Evolutionary conservation across 108 stramenopile species (phyloP), one percentile per base, ranked within the genome.

Genomic region (Stephanodiscus triporus): DNA sequence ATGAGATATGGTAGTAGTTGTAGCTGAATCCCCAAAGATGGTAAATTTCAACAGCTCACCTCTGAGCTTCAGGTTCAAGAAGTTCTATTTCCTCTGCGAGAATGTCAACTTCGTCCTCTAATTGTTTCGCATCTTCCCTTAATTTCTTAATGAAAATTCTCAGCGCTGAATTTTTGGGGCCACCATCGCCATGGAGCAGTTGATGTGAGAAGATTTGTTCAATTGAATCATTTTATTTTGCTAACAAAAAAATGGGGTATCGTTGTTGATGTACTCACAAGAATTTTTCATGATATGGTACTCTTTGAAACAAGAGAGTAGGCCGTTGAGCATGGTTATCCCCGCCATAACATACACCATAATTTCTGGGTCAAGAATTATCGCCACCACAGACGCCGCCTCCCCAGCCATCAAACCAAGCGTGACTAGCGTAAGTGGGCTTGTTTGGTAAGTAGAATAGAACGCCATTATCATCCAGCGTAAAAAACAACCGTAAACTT

Each of bases 31-130:
- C 40, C 40, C 40, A 9, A 5, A 40, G 32, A 6, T 9, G 1
- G 51, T 5, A 19, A 20, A 53, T 53, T 19, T 53, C 51, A 53
- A 53, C 20, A 24, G 24, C 51, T 53, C 51, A 53, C 51, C 51
- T 53, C 7, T 24, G 4, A 24, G 51, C 51, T 53, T 53, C 51
- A 53, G 51, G 51, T 10, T 53, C 6, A 53, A 53, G 51, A 4
- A 8, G 20, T 22, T 53, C 51, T 53, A 53, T 53, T 53, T 53
- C 51, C 20, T 53, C 51, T 53, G 51, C 6, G 6, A 53, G 24
- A n/a, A 53, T 53, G 7, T 22, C 19, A 1, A 53, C 51, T 4
- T 53, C 19, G 6, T 53, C 7, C 19, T 53, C 6, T 24, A 53
- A 53, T 20, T 53, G 51, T 6, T 53, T 53, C 1, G 51, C 51